Percentiles rank a stretch among this genome's conserved stretches.
These are phyloP conservation scores for Amanita thiersii DNA, from an alignment of 768 basidiomycete genomes.

Conservation along the genomic window DNA sequence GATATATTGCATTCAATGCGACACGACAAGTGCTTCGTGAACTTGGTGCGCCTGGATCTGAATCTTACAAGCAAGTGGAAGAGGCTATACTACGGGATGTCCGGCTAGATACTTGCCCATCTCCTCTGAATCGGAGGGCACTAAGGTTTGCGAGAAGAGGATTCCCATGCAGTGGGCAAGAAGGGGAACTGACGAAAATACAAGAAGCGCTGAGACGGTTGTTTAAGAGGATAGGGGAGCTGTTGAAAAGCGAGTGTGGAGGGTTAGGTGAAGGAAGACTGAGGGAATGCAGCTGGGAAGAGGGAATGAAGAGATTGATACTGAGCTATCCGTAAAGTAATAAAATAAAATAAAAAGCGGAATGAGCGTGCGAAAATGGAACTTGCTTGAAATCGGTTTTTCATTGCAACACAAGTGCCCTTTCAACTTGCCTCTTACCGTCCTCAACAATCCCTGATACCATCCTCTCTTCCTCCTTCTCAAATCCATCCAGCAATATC, in stretches of 20 bases:
- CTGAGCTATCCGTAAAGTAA: conserved; percentile 46
- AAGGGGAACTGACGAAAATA: conserved; percentile 7
- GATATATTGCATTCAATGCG: conserved; percentile 39
- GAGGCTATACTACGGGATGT: conserved; percentile 30
- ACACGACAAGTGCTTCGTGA: conserved; percentile 25
- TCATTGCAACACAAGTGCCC: not conserved
- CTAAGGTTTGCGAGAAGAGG: conserved; percentile 10
- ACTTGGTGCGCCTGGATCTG: conserved; percentile 27
- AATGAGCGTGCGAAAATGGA: conserved; percentile 9
- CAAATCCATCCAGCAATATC: not conserved
- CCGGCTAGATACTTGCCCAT: no score
- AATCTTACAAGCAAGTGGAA: conserved; percentile 35
- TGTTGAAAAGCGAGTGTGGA: conserved; percentile 37
- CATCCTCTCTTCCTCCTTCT: not conserved
- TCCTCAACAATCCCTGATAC: conserved; percentile 1
- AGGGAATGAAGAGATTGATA: conserved; percentile 52
- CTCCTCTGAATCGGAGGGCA: conserved; percentile 9
- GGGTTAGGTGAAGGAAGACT: conserved; percentile 25
- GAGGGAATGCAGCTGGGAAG: conserved; percentile 53
- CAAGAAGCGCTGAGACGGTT: conserved; percentile 19
- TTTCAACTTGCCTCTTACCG: conserved; percentile 8
- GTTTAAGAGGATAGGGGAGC: conserved; percentile 20
- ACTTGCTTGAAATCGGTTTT: not conserved
- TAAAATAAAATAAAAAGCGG: conserved; percentile 2
- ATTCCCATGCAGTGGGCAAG: not conserved